A percentile compares a stretch with the other conserved stretches of the same genome.
These are phyloP conservation scores for Yamadazyma atlantica DNA, from an alignment of 1,139 yeast genomes.

Conservation along the genomic window DNA sequence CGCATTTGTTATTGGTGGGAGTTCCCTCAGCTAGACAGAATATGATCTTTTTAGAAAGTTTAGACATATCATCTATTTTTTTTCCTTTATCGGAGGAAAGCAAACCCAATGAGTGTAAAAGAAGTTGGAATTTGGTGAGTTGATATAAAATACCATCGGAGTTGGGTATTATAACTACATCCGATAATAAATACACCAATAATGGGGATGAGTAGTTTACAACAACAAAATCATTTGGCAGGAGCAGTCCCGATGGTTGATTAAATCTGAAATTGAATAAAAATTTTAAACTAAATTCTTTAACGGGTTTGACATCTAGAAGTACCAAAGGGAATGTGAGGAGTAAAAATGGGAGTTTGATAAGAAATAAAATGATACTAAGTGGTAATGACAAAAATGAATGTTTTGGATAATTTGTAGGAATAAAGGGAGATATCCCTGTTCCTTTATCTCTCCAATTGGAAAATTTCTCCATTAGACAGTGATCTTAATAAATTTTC, in stretches of 20 bases:
- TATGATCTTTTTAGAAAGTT: constrained; percentile 33
- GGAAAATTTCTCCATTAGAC: constrained; percentile 68
- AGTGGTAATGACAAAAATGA: constrained; percentile 8
- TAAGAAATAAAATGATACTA: constrained; percentile 18
- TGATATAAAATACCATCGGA: constrained; percentile 33
- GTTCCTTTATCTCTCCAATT: constrained; percentile 78
- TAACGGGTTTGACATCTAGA: constrained; percentile 9
- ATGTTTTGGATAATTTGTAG: constrained; percentile 29
- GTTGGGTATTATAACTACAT: constrained; percentile 46
- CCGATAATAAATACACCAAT: constrained; percentile 38
- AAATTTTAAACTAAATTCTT: constrained; percentile 20
- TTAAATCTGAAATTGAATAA: constrained; percentile 25
- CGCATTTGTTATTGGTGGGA: constrained; percentile 61
- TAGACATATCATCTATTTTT: constrained; percentile 19
- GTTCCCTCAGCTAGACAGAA: constrained; percentile 68
- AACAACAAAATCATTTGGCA: constrained; percentile 42
- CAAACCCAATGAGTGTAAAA: constrained; percentile 30
- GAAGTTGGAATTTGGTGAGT: constrained; percentile 35
- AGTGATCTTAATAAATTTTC: background rate
- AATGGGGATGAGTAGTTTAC: constrained; percentile 55
- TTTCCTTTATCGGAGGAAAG: constrained; percentile 16
- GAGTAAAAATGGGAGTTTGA: constrained; percentile 30
- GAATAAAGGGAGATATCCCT: constrained; percentile 79
- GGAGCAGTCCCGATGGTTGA: constrained; percentile 20
- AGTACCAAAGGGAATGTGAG: constrained; percentile 15